Evolutionary conservation across 164 flowering plant species (phyloP).

Genomic region (Liquidambar formosana): DNA sequence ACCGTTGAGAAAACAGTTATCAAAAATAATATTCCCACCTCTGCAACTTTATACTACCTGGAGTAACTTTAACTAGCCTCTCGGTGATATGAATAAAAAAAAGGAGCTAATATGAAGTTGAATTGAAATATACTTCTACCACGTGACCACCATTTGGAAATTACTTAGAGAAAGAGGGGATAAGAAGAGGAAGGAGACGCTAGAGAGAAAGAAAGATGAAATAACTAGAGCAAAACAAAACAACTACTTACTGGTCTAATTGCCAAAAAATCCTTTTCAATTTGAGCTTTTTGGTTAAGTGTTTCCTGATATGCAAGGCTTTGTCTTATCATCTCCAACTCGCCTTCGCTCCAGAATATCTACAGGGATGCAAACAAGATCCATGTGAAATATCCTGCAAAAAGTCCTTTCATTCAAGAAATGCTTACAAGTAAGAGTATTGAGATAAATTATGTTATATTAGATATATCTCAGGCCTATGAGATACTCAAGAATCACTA

Average conservation of each 20-base stretch:
- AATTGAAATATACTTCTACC: too few relatives aligned
- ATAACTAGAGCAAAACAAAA: too few relatives aligned
- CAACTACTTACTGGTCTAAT: constrained; percentile 44
- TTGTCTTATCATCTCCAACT: constrained; percentile 61
- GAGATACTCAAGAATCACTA: neutral
- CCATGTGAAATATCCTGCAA: neutral
- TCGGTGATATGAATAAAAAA: too few relatives aligned
- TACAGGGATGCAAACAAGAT: constrained; percentile 17
- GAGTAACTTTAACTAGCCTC: neutral
- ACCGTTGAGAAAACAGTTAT: too few relatives aligned
- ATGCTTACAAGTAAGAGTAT: neutral
- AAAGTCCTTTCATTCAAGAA: neutral
- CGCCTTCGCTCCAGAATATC: constrained; percentile 78
- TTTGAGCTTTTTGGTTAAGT: constrained; percentile 37
- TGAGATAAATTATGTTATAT: neutral
- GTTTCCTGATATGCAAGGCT: constrained; percentile 68
- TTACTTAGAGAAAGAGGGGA: neutral
- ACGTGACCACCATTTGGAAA: neutral
- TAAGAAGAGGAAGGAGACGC: neutral
- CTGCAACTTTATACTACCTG: neutral
- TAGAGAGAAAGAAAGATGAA: neutral
- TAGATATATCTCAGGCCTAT: neutral
- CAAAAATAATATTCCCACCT: neutral
- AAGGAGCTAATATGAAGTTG: too few relatives aligned
- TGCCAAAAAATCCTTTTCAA: constrained; percentile 52